Percentiles rank a stretch among this genome's conserved stretches.
These are phyloP conservation scores for Clitoria ternatea DNA, from an alignment of 306 rosid genomes.

Conservation along the genomic window DNA sequence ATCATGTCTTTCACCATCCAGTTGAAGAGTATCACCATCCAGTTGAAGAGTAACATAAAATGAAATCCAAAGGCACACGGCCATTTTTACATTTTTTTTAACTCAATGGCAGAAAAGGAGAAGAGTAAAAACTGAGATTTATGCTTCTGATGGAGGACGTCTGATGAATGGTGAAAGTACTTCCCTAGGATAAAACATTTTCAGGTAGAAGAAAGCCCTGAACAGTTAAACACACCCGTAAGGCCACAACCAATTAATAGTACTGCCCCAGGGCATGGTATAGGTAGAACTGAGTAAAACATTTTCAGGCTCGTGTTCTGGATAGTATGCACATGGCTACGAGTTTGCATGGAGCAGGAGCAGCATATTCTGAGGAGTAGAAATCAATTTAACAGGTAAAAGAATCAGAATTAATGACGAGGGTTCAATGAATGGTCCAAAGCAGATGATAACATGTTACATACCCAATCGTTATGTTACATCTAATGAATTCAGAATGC, in stretches of 20 bases:
- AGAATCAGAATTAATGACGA: background rate
- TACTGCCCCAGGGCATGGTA: background rate
- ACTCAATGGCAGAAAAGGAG: too few relatives aligned
- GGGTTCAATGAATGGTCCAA: background rate
- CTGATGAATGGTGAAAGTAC: background rate
- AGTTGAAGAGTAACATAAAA: too few relatives aligned
- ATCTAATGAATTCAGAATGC: background rate
- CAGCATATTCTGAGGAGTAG: background rate
- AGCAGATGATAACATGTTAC: background rate
- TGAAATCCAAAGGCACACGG: too few relatives aligned
- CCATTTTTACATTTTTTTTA: too few relatives aligned
- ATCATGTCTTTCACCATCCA: too few relatives aligned
- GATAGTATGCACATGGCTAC: background rate
- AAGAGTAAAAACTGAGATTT: too few relatives aligned
- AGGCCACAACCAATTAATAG: background rate
- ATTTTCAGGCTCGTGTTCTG: background rate
- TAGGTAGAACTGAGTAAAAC: background rate
- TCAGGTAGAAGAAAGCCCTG: background rate
- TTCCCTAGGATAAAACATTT: too few relatives aligned
- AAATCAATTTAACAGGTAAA: background rate
- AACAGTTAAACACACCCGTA: background rate
- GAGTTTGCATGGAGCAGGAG: background rate
- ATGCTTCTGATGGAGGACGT: too few relatives aligned
- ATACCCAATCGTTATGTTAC: background rate
- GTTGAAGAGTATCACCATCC: too few relatives aligned